A percentile compares a stretch with the other conserved stretches of the same genome.
phyloP scores from a whole-genome alignment of 176 grass and related monocot species.

The Elaeis guineensis region DNA sequence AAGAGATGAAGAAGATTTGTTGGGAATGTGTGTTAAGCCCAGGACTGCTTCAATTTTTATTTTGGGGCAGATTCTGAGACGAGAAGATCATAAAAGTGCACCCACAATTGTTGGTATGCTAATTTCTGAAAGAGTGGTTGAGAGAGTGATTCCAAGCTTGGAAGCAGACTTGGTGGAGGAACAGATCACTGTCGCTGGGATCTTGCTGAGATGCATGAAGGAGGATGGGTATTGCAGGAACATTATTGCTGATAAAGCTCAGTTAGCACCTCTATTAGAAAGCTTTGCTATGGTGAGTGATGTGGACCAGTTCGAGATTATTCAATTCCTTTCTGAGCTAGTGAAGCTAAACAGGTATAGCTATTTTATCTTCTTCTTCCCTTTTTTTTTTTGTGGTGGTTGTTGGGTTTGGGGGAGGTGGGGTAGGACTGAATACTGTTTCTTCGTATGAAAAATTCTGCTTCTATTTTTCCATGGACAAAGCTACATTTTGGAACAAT shows the following conservation, averaged over 20 bases:
- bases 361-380: not conserved
- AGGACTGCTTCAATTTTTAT: slow-evolving; percentile 52
- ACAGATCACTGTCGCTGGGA: slow-evolving; percentile 31
- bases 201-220: slow-evolving; percentile 37
- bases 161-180: slow-evolving; percentile 34
- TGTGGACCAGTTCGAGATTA: slow-evolving; percentile 40
- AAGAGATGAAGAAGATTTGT: slow-evolving; percentile 20
- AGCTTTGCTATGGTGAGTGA: slow-evolving; percentile 40
- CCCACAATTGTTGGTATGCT: slow-evolving; percentile 23
- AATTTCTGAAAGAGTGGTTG: slow-evolving; percentile 34
- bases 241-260: slow-evolving; percentile 35
- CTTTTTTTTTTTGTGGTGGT: no score
- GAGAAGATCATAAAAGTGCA: slow-evolving; percentile 12
- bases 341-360: slow-evolving; percentile 46
- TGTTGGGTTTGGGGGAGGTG: no score
- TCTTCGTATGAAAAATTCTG: no score
- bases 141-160: slow-evolving; percentile 30
- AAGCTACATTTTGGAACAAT: no score
- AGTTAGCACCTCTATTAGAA: slow-evolving; percentile 29
- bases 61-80: slow-evolving; percentile 31
- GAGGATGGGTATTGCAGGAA: slow-evolving; percentile 50
- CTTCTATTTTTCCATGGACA: no score
- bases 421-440: no score
- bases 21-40: slow-evolving; percentile 48
- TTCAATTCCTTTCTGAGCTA: slow-evolving; percentile 44